phyloP scores from a whole-genome alignment of 768 basidiomycete species.

The Leccinum longicurvipes region DNA sequence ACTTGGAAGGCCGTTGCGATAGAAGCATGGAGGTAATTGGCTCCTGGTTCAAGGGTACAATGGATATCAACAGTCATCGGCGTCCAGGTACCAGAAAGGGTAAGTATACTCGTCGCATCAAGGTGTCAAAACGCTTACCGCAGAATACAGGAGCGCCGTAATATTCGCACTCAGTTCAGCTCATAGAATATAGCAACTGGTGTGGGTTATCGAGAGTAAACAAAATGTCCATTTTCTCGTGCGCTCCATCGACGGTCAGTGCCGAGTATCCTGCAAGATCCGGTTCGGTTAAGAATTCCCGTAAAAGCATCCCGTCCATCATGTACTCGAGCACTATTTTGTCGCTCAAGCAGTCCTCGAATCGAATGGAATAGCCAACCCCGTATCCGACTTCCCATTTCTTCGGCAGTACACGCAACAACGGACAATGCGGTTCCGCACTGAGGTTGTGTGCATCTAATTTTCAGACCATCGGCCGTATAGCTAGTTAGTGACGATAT shows the following conservation, averaged over 20 bases:
- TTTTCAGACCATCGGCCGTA: conserved; percentile 79
- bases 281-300: conserved; percentile 97
- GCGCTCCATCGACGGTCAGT: conserved; percentile 97
- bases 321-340: conserved; percentile 99
- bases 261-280: conserved; percentile 93
- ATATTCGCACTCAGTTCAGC: conserved; percentile 58
- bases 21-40: conserved; percentile 98
- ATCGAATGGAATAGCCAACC: conserved; percentile 98
- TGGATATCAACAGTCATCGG: conserved; percentile 97
- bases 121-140: conserved; percentile 44
- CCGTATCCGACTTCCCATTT: conserved; percentile 99
- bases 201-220: conserved; percentile 69
- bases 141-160: conserved; percentile 95
- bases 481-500: conserved; percentile 96
- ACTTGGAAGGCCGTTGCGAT: conserved; percentile 99
- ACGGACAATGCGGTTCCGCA: conserved; percentile 99
- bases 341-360: conserved; percentile 99
- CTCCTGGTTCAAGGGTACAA: conserved; percentile 98
- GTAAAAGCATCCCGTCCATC: conserved; percentile 98
- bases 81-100: conserved; percentile 80
- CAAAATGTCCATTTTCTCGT: conserved; percentile 97
- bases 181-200: conserved; percentile 10
- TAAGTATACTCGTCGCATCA: conserved; percentile 3
- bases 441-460: conserved; percentile 92
- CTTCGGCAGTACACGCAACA: conserved; percentile 97